Evolutionary conservation across 768 basidiomycete genomes (phyloP).

Genomic region (Coprinellus micaceus): DNA sequence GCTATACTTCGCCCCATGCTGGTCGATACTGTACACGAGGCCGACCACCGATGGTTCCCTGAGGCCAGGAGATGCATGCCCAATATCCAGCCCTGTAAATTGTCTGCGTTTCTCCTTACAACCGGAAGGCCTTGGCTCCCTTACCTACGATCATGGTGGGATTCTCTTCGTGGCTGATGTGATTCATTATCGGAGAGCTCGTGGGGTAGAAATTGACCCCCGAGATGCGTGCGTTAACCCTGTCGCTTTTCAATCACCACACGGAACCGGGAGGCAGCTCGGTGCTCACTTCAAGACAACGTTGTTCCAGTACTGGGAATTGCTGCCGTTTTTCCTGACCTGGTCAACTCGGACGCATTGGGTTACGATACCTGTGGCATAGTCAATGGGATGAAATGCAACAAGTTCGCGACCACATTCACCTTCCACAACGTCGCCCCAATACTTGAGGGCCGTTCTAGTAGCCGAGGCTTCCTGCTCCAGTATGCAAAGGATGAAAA

Average conservation of each 20-base stretch:
- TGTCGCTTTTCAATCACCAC: background rate
- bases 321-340: background rate
- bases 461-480: slow-evolving; percentile 43
- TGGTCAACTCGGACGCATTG: background rate
- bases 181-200: too few relatives aligned
- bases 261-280: too few relatives aligned
- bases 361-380: slow-evolving; percentile 36
- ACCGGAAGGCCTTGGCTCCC: too few relatives aligned
- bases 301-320: background rate
- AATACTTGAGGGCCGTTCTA: slow-evolving; percentile 44
- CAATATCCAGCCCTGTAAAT: slow-evolving; percentile 49
- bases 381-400: too few relatives aligned
- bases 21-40: slow-evolving; percentile 55
- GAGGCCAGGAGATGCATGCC: slow-evolving; percentile 58
- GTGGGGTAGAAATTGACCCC: background rate
- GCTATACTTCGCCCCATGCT: slow-evolving; percentile 40
- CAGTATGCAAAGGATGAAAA: slow-evolving; percentile 44
- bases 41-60: slow-evolving; percentile 51
- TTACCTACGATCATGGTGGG: too few relatives aligned
- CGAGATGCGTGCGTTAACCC: background rate
- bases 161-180: too few relatives aligned
- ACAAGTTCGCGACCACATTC: too few relatives aligned
- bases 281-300: background rate
- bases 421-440: slow-evolving; percentile 45
- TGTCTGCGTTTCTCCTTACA: background rate